Base-by-base conservation (phyloP, 257 asterid genomes). In the Solanum virginianum region DNA sequence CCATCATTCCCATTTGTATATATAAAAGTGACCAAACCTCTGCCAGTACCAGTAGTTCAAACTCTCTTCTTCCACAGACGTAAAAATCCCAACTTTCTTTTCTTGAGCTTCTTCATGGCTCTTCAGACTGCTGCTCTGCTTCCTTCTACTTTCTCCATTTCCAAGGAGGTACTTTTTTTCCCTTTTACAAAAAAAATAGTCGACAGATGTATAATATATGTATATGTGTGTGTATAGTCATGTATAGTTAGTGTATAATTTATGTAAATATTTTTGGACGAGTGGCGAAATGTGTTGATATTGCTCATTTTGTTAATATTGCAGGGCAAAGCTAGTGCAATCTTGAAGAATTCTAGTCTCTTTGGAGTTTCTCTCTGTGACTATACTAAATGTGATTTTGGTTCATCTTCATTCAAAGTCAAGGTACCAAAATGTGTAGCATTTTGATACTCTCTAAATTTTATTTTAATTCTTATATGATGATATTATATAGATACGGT, bases 321-420 rank as follows among this genome's bases (percentile, higher is more conserved):
- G 80, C 92, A 94, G 99, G 96, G 95, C 13, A 95, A 93, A 88
- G 36, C 84, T 81, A 70, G 89, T 82, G 92, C 90, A 80, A 85
- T 90, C 56, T 85, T 90, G 43, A 96, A 93, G 89, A 95, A 92
- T 84, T 89, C 97, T 2, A 85, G 91, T 84, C 88, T 96, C 1
- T 91, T 96, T 87, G 99, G 99, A 84, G 92, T 89, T 16, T 87
- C 98, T 47, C 83, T 95, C 56, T 88, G 92, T 3, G 97, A 92
- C 81, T 89, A 92, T 72, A 69, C 90, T 80, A 96, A 93, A 85
- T 86, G 86, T 80, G 94, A 91, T 32, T 88, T 87, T 74, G 87
- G 85, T 83, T 85, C 89, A 24, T 90, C 93, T 68, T 82, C 93
- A 70, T 81, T 92, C 75, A 91, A 88, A 87, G 77, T 85, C 86